phyloP scores from a whole-genome alignment of 1,284 basidiomycete genomes.

The Ganoderma sinense region DNA sequence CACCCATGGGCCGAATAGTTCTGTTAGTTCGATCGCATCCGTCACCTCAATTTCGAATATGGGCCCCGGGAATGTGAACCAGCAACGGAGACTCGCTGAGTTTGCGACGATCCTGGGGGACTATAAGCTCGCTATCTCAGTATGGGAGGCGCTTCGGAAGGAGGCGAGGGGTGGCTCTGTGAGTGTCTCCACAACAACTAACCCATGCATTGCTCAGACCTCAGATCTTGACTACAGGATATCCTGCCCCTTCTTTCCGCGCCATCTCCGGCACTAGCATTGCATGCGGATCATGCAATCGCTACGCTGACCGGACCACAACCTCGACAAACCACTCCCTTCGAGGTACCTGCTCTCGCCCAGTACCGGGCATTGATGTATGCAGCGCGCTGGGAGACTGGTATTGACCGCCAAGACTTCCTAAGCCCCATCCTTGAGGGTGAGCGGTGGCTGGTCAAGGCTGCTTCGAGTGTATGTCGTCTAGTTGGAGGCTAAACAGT shows the following conservation, averaged over 20 bases:
- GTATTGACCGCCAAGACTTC: conserved; percentile 67
- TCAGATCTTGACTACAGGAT: conserved; percentile 54
- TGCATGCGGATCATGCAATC: conserved; percentile 70
- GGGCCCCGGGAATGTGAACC: conserved; percentile 49
- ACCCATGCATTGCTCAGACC: background rate
- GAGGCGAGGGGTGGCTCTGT: conserved; percentile 83
- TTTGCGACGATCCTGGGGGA: conserved; percentile 95
- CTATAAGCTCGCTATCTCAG: conserved; percentile 81
- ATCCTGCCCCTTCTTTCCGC: conserved; percentile 74
- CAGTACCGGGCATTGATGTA: conserved; percentile 70
- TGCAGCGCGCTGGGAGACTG: conserved; percentile 78
- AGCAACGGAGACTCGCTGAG: conserved; percentile 89
- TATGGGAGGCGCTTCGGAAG: conserved; percentile 90
- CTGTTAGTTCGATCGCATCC: conserved; percentile 44
- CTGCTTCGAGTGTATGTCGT: conserved; percentile 73
- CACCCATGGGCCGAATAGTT: conserved; percentile 44
- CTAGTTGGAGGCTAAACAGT: background rate
- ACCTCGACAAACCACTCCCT: conserved; percentile 42
- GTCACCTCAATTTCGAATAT: conserved; percentile 44
- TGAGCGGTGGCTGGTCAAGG: conserved; percentile 83
- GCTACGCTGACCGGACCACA: conserved; percentile 33
- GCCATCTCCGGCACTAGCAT: conserved; percentile 64
- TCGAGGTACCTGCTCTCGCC: conserved; percentile 63
- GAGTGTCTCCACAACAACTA: too few relatives aligned
- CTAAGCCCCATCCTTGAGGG: conserved; percentile 65